Evolutionary conservation across 495 filamentous ascomycete species (phyloP), one percentile per base, ranked within the genome.

Genomic region (Parachaetomium inaequale): DNA sequence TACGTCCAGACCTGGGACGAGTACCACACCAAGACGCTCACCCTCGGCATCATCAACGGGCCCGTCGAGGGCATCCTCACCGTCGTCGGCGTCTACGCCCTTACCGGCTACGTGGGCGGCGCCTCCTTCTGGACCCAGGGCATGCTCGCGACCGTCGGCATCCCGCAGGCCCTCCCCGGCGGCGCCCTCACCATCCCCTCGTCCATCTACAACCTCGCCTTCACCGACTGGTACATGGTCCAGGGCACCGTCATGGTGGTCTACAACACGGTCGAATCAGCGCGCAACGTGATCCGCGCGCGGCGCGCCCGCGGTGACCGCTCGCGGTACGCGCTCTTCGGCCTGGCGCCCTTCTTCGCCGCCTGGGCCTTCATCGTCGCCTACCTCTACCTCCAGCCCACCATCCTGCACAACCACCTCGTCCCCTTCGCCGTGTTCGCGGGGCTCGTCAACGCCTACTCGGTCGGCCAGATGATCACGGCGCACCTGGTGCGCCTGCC

Each of bases 1-100:
- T 98, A 98, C 73, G 87, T 98, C 25, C 94, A 97, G 73, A 98
- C 94, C 32, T 98, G 94, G 94, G 94, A 98, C 66, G 94, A 97
- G 76, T 98, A 96, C 76, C 95, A 97, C 77, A 98, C 94, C 40
- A 90, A 96, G 71, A 92, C 93, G 11, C 84, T 98, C 26, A 96
- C 91, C 15, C 84, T 98, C 0, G 94, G 94, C 56, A 78, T 98
- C 66, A 81, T 98, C 61, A 97, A 93, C 64, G 94, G 94, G 1
- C 94, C 94, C 7, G 94, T 98, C 45, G 94, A 98, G 76, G 94
- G 94, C 32, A 88, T 98, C 60, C 78, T 98, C 46, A 92, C 90
- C 45, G 79, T 98, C 5, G 89, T 88, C 67, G 71, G 81, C 31
- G 87, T 98, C 40, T 98, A 93, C 73, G 86, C 84, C n/a, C 69